Evolutionary conservation across 2,329 filamentous ascomycete species (phyloP).

Genomic region (Chaetomium sp.): DNA sequence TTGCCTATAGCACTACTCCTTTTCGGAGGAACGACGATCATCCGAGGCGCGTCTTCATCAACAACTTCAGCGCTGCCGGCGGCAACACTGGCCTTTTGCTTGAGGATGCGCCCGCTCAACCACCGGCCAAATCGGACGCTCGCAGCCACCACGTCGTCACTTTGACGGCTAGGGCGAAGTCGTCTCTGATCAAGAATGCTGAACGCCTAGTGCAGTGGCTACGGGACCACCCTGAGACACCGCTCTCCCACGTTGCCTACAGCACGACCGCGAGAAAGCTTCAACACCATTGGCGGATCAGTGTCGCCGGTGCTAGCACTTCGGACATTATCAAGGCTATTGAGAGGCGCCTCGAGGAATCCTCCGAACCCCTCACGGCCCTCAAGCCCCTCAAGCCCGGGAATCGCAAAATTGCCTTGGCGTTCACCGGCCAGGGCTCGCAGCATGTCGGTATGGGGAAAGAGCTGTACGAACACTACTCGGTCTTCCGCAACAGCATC

Average conservation of each 20-base stretch:
- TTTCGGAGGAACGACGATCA: conserved; percentile 43
- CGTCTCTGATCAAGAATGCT: conserved; percentile 53
- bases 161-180: conserved; percentile 49
- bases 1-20: conserved; percentile 47
- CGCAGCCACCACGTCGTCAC: conserved; percentile 53
- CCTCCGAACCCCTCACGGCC: conserved; percentile 29
- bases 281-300: conserved; percentile 53
- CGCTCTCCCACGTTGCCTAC: conserved; percentile 55
- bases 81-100: conserved; percentile 64
- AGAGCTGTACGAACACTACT: conserved; percentile 42
- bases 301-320: conserved; percentile 37
- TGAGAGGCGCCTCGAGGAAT: conserved; percentile 36
- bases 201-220: conserved; percentile 49
- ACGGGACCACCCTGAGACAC: conserved; percentile 43
- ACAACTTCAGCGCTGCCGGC: conserved; percentile 66
- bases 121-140: conserved; percentile 37
- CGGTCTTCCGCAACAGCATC: conserved; percentile 45
- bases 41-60: conserved; percentile 48
- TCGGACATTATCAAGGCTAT: conserved; percentile 39
- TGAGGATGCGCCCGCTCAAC: conserved; percentile 49
- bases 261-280: conserved; percentile 60
- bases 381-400: conserved; percentile 31
- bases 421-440: conserved; percentile 53
- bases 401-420: conserved; percentile 44
- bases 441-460: conserved; percentile 47